A percentile compares a stretch with the other conserved stretches of the same genome.
Evolutionary conservation across 1,139 yeast species (phyloP).

Genomic region (Debaryomycetaceae sp.): DNA sequence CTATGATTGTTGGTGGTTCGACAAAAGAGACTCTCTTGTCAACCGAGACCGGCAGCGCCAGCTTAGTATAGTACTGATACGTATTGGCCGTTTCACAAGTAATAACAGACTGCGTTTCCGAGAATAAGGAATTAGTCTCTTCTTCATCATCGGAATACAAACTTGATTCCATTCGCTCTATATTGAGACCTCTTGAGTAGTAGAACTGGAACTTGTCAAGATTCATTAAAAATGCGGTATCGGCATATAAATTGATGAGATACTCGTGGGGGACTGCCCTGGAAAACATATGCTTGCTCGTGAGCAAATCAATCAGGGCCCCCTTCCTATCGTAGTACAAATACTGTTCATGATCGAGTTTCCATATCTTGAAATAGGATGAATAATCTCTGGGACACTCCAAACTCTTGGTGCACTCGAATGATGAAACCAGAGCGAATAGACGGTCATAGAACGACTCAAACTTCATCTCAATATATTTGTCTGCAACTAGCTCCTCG

Average conservation of each 20-base stretch:
- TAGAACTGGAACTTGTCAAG: slow-evolving; percentile 7
- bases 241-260: not conserved
- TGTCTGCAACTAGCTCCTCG: slow-evolving; percentile 15
- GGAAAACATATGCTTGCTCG: not conserved
- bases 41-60: slow-evolving; percentile 4
- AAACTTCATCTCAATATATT: slow-evolving; percentile 15
- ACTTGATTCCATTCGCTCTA: not conserved
- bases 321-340: slow-evolving; percentile 6
- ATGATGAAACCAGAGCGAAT: not conserved
- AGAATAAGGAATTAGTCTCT: not conserved
- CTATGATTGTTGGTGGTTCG: not conserved
- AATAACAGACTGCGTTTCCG: not conserved
- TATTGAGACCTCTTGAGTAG: slow-evolving; percentile 1
- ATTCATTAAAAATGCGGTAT: slow-evolving; percentile 8
- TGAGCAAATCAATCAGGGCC: slow-evolving; percentile 9
- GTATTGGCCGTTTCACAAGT: not conserved
- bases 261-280: not conserved
- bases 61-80: slow-evolving; percentile 3
- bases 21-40: not conserved
- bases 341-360: slow-evolving; percentile 8
- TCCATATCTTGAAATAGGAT: slow-evolving; percentile 8
- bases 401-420: slow-evolving; percentile 3
- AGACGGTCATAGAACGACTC: slow-evolving; percentile 12
- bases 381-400: slow-evolving; percentile 8
- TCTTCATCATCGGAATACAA: not conserved